phyloP scores from a whole-genome alignment of 345 rosid species.

The Arabis alpina region DNA sequence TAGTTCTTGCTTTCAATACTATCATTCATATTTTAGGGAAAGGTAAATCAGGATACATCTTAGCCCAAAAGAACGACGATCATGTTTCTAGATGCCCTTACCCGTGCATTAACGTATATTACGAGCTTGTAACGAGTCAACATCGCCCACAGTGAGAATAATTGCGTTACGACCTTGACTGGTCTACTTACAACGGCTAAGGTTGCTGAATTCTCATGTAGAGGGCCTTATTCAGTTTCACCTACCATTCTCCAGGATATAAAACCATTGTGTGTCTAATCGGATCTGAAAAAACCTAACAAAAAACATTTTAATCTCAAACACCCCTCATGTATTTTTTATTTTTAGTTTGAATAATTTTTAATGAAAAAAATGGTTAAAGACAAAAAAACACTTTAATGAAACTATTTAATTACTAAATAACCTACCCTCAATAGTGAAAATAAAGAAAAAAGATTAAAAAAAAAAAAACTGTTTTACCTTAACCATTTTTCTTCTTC shows the following conservation, averaged over 20 bases:
- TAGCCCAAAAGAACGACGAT: constrained; percentile 27
- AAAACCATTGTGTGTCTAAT: constrained; percentile 10
- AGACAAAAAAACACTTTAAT: too few species aligned
- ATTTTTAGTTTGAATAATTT: too few species aligned
- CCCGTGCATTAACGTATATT: constrained; percentile 29
- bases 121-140: constrained; percentile 36
- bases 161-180: constrained; percentile 42
- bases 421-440: too few species aligned
- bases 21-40: not conserved
- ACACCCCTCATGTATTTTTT: too few species aligned
- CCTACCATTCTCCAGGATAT: constrained; percentile 63
- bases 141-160: constrained; percentile 41
- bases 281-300: too few species aligned
- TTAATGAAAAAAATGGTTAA: too few species aligned
- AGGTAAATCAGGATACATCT: constrained; percentile 40
- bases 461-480: too few species aligned
- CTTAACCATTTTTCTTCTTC: too few species aligned
- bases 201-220: constrained; percentile 47
- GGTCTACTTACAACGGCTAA: constrained; percentile 45
- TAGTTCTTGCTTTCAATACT: constrained; percentile 14
- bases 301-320: too few species aligned
- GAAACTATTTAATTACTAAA: too few species aligned
- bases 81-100: constrained; percentile 6
- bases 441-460: too few species aligned
- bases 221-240: constrained; percentile 61